Percentiles rank a stretch among this genome's conserved stretches.
phyloP scores from a whole-genome alignment of 192 early-diverging fungal genomes.

The Backusella luteola region DNA sequence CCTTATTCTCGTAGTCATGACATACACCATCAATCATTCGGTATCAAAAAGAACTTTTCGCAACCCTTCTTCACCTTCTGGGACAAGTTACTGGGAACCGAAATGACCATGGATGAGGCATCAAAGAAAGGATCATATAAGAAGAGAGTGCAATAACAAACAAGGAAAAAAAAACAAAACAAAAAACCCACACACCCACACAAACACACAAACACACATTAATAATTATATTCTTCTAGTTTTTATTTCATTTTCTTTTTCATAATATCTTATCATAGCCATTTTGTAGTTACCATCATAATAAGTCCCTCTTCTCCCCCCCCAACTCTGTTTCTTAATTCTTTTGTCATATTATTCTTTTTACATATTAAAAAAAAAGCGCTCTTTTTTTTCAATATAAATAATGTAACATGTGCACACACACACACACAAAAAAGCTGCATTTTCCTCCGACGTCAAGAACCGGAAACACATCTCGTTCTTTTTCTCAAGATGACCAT shows the following conservation, averaged over 20 bases:
- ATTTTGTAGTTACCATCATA: background rate
- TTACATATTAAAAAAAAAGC: background rate
- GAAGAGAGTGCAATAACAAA: background rate
- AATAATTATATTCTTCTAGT: background rate
- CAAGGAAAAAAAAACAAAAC: background rate
- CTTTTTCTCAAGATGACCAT: background rate
- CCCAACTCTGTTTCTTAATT: constrained; percentile 3
- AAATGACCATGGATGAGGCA: constrained; percentile 33
- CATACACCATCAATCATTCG: constrained; percentile 57
- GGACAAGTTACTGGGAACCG: constrained; percentile 73
- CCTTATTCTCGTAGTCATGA: constrained; percentile 43
- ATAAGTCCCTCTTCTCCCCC: background rate
- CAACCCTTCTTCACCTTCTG: constrained; percentile 82
- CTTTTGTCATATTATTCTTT: background rate
- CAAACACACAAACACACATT: background rate
- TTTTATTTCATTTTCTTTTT: background rate
- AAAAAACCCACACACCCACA: background rate
- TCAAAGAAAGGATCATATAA: constrained; percentile 7
- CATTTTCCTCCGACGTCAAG: background rate
- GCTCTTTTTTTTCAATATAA: background rate
- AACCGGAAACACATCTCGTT: background rate
- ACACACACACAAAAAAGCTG: background rate
- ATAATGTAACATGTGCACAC: background rate
- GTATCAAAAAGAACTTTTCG: constrained; percentile 58
- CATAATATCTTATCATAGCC: background rate